Conservation (phyloP, 306 rosid species). For the Geum urbanum region DNA sequence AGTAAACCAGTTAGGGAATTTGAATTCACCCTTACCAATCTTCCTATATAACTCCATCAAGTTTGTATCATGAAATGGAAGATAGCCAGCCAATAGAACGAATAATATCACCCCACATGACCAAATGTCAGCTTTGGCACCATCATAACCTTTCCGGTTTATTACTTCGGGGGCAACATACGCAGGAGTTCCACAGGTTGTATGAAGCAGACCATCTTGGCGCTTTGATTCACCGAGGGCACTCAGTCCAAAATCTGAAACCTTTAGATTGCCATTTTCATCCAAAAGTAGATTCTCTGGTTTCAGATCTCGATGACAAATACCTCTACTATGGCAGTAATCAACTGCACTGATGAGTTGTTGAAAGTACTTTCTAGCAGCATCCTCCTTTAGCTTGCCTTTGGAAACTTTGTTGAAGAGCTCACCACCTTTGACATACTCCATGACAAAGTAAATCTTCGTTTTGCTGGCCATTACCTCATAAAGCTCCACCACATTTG, state of each 20-base stretch:
- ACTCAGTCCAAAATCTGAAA: constrained; percentile 91
- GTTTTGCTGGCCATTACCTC: constrained; percentile 97
- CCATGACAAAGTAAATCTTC: constrained; percentile 93
- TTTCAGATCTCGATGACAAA: constrained; percentile 82
- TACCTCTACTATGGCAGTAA: constrained; percentile 89
- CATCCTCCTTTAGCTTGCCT: constrained; percentile 82
- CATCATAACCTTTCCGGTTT: constrained; percentile 82
- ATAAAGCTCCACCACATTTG: constrained; percentile 80
- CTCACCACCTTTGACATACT: constrained; percentile 87
- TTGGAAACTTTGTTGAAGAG: constrained; percentile 78
- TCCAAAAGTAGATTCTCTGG: constrained; percentile 93
- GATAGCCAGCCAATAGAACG: constrained; percentile 87
- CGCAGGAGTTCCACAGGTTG: constrained; percentile 96
- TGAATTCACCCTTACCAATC: constrained; percentile 69
- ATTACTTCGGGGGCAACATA: constrained; percentile 95
- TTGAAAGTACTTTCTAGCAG: constrained; percentile 77
- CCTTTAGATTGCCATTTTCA: constrained; percentile 83
- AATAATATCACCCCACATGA: constrained; percentile 91
- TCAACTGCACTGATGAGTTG: constrained; percentile 87
- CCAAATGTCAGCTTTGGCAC: constrained; percentile 92
- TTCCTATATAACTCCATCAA: constrained; percentile 89
- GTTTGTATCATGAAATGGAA: constrained; percentile 85
- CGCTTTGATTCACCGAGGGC: constrained; percentile 65
- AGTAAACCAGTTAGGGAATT: constrained; percentile 85
- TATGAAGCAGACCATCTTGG: constrained; percentile 93